Base-by-base conservation (phyloP, 192 early-diverging fungal species). In the Entomortierella beljakovae region DNA sequence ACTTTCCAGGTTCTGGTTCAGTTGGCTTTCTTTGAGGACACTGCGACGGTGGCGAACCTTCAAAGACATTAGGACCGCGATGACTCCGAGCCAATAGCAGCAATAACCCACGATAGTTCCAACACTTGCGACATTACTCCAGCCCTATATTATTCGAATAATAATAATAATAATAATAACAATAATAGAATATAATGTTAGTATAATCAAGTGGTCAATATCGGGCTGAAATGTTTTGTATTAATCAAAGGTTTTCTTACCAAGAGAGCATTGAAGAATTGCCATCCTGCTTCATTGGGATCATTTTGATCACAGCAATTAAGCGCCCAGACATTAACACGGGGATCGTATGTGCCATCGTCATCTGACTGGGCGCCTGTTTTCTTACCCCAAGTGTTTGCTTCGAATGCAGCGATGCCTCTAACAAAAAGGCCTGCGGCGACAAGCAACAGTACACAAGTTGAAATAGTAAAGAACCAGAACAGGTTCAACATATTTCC, bases 341-440 rank as follows among this genome's bases (percentile, higher is more conserved):
- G 57, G 6, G 68, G 68, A 22, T 70, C 68, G 33, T 43, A 70
- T 5, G 57, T 54, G 15, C 68, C 68, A 31, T 22, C 26, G 33
- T 70, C 68, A 28, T 70, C 68, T 1, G 57, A 60, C 38, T 70
- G 68, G 2, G 68, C 51, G 51, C 61, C 31, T 5, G 57, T 70
- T 37, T 55, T 34, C n/a, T 43, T 61, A 51, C 54, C 31, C 68
- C 68, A 70, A 10, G 58, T 42, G 28, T 70, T 60, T 10, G 35
- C n/a, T 38, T 70, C 68, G 33, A 84, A 91, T 15, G 87, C 90
- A 23, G 89, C 87, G 38, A 90, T 83, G 26, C 79, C 68, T 53
- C 82, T 90, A 16, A 92, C 81, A 32, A 94, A 83, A 20, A 97
- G 81, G 3, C 96, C 94, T 16, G 93, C 91, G 60, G 92, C 87